A percentile compares a stretch with the other conserved stretches of the same genome.
These are phyloP conservation scores for Aspergillus neoniger DNA, from an alignment of 2,329 filamentous ascomycete species.

Conservation along the genomic window DNA sequence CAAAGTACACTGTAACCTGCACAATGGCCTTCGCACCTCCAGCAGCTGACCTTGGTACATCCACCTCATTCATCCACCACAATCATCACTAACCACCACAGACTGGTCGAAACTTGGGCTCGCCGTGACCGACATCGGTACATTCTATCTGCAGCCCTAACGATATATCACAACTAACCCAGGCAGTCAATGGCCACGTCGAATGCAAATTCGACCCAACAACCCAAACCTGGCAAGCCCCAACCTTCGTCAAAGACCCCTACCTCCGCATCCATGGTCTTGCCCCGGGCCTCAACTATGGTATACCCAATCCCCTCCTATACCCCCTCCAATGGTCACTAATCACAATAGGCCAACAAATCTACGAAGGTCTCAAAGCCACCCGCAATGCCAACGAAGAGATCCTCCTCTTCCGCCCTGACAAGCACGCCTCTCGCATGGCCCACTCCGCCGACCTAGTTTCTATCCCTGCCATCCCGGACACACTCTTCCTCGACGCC, in stretches of 20 bases:
- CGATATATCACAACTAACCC: not conserved
- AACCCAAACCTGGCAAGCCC: slow-evolving; percentile 4
- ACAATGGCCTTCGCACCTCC: not conserved
- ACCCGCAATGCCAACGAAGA: slow-evolving; percentile 1
- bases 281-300: slow-evolving; percentile 7
- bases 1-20: too few relatives aligned
- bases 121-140: not conserved
- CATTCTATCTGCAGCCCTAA: not conserved
- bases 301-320: not conserved
- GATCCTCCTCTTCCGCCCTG: slow-evolving; percentile 8
- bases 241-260: slow-evolving; percentile 2
- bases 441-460: not conserved
- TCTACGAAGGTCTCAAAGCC: slow-evolving; percentile 10
- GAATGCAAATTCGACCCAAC: not conserved
- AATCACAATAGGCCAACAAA: not conserved
- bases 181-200: slow-evolving; percentile 8
- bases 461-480: slow-evolving; percentile 7
- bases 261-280: slow-evolving; percentile 7
- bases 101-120: slow-evolving; percentile 1
- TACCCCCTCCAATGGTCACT: not conserved
- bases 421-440: not conserved
- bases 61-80: too few relatives aligned
- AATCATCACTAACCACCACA: not conserved
- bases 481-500: not conserved
- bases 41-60: not conserved